Base-by-base conservation (phyloP, 805 yeast species). In the Candida morakotiae region DNA sequence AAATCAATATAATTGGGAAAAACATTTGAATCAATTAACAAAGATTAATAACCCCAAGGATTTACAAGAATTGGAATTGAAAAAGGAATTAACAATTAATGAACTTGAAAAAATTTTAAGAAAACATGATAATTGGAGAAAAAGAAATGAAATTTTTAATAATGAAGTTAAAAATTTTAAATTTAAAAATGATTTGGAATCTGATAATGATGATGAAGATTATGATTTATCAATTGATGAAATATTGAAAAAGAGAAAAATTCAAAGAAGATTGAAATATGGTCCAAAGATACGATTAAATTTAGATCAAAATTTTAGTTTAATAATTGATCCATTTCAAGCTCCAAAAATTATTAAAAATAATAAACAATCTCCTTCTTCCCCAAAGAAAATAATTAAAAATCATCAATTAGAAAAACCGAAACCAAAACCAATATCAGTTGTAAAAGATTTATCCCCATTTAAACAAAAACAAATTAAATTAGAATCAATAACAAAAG, bases 11-110 rank as follows among this genome's bases (percentile, higher is more conserved):
- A 71, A 67, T 44, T 78, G 86, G 83, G 47, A 52, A 8, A 48
- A 57, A 16, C 62, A 66, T 29, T 52, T 80, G 25, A 67, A 70
- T 2, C 55, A 56, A 8, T 62, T 81, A 16, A 77, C 87, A 0
- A 57, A 58, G 13, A 64, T 84, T 20, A 63, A 69, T 19, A 68
- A 83, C 49, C 41, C 57, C 1, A 51, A 52, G 5, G 77, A 83
- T 51, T 48, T 43, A 2, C 52, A 60, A 5, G 93, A 85, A 50
- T 45, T 81, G 41, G 55, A 58, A 13, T 43, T 51, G 17, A 85
- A 84, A 52, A 65, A 74, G 22, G 58, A 56, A 10, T 53, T 77
- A 25, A 81, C 89, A 1, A 53, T 75, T 2, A 53, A 56, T 10
- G 83, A 78, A 42, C 58, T 76, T 25, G 48, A 54, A 17, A 55